Conservation (phyloP, 192 early-diverging fungal genomes). For the Podila minutissima region DNA sequence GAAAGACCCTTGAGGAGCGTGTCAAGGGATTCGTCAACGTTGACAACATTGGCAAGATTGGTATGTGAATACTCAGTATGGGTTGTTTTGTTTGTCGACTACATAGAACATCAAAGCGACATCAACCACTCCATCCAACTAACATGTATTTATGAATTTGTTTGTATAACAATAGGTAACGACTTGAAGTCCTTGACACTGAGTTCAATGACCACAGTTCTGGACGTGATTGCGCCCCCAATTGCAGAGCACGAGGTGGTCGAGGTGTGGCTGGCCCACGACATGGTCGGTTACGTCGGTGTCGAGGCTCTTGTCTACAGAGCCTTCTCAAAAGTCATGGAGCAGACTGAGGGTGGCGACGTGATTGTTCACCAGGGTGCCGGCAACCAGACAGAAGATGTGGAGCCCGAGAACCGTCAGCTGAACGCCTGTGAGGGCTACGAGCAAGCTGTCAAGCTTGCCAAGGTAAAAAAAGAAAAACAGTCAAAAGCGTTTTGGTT, state of each 20-base stretch:
- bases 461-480: constrained; percentile 50
- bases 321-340: constrained; percentile 66
- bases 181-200: constrained; percentile 59
- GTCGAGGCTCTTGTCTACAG: constrained; percentile 63
- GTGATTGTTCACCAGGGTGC: constrained; percentile 60
- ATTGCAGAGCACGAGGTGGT: constrained; percentile 69
- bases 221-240: constrained; percentile 68
- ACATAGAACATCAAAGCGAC: neutral
- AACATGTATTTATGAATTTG: neutral
- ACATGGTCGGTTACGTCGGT: constrained; percentile 65
- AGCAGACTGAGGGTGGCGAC: constrained; percentile 68
- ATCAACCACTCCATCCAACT: neutral
- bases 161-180: constrained; percentile 41
- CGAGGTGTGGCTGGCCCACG: constrained; percentile 66
- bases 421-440: constrained; percentile 68
- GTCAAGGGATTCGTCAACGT: constrained; percentile 65
- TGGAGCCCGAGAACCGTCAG: constrained; percentile 43
- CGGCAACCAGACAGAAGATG: constrained; percentile 36
- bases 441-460: constrained; percentile 62
- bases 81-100: neutral
- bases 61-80: constrained; percentile 27
- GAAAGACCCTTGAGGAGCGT: constrained; percentile 59
- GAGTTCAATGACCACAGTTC: constrained; percentile 56
- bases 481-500: neutral
- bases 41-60: constrained; percentile 68